A percentile compares a stretch with the other conserved stretches of the same genome.
Evolutionary conservation across 2,329 filamentous ascomycete genomes (phyloP).

Genomic region (Colletotrichum plurivorum): DNA sequence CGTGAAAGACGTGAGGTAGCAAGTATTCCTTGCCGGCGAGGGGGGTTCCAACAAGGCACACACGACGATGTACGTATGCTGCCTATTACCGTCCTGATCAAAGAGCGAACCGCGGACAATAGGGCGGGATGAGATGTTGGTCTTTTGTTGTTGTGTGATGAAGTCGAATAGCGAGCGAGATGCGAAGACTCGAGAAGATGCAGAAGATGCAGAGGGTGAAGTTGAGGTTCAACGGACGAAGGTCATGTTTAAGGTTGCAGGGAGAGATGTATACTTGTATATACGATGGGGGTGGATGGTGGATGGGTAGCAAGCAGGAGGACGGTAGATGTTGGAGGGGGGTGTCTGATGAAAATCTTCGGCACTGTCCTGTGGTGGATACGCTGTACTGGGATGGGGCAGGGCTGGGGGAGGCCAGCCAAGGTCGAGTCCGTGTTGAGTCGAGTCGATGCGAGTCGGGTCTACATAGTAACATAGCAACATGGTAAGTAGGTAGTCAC

Average conservation of each 20-base stretch:
- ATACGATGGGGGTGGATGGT: conserved; percentile 47
- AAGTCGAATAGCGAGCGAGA: conserved; percentile 21
- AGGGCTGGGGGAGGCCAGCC: conserved; percentile 49
- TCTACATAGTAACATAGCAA: not conserved
- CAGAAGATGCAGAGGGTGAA: conserved; percentile 42
- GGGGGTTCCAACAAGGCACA: conserved; percentile 28
- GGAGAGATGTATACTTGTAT: conserved; percentile 64
- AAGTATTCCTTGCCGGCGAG: conserved; percentile 21
- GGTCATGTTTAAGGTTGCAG: conserved; percentile 54
- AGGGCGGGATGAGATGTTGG: not conserved
- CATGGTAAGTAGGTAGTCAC: no score
- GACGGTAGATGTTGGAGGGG: conserved; percentile 64
- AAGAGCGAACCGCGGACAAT: conserved; percentile 1
- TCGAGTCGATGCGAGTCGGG: conserved; percentile 35
- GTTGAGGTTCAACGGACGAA: conserved; percentile 48
- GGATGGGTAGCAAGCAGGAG: conserved; percentile 45
- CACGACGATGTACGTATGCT: conserved; percentile 3
- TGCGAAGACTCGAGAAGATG: conserved; percentile 31
- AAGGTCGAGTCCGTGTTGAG: conserved; percentile 41
- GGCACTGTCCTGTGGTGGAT: conserved; percentile 64
- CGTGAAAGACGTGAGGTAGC: conserved; percentile 20
- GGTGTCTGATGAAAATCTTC: conserved; percentile 62
- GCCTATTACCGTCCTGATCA: conserved; percentile 12
- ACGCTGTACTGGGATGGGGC: conserved; percentile 45
- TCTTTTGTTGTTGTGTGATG: not conserved